Evolutionary conservation across 495 filamentous ascomycete genomes (phyloP).

Genomic region (Pyrenopolyporus hunteri): DNA sequence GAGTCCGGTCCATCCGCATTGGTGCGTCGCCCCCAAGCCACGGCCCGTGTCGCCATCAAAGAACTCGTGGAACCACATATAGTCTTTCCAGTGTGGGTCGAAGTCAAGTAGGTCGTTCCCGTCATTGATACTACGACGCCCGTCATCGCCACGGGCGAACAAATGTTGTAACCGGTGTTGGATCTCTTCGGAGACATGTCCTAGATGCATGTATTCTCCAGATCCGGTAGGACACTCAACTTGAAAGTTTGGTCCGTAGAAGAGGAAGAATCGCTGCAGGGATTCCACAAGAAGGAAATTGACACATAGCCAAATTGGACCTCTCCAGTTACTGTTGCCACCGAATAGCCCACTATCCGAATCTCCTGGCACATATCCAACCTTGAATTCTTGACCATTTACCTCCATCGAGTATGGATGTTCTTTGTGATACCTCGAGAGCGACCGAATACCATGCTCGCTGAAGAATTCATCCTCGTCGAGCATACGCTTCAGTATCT

Average conservation of each 20-base stretch:
- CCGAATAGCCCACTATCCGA: slow-evolving; percentile 93
- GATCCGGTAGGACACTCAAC: slow-evolving; percentile 95
- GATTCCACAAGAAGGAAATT: slow-evolving; percentile 96
- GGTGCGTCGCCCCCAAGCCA: slow-evolving; percentile 90
- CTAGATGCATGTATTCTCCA: slow-evolving; percentile 93
- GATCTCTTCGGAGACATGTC: slow-evolving; percentile 94
- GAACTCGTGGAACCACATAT: slow-evolving; percentile 96
- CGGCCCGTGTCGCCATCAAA: slow-evolving; percentile 92
- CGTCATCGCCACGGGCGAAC: slow-evolving; percentile 81
- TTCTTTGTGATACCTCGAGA: slow-evolving; percentile 92
- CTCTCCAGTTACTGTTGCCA: slow-evolving; percentile 96
- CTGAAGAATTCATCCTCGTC: slow-evolving; percentile 93
- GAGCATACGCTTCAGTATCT: slow-evolving; percentile 89
- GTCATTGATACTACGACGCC: slow-evolving; percentile 83
- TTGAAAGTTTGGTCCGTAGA: slow-evolving; percentile 86
- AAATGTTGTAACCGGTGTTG: slow-evolving; percentile 95
- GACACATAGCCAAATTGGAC: slow-evolving; percentile 93
- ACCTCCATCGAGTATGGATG: slow-evolving; percentile 95
- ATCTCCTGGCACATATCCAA: slow-evolving; percentile 90
- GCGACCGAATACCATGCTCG: slow-evolving; percentile 86
- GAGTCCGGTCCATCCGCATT: slow-evolving; percentile 96
- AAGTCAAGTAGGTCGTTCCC: slow-evolving; percentile 84
- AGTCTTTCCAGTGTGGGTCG: slow-evolving; percentile 89
- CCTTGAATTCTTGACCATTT: slow-evolving; percentile 86
- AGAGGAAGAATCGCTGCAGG: slow-evolving; percentile 89